A percentile compares a stretch with the other conserved stretches of the same genome.
These are phyloP conservation scores for Aquanectria penicillioides DNA, from an alignment of 2,329 filamentous ascomycete species.

Conservation along the genomic window DNA sequence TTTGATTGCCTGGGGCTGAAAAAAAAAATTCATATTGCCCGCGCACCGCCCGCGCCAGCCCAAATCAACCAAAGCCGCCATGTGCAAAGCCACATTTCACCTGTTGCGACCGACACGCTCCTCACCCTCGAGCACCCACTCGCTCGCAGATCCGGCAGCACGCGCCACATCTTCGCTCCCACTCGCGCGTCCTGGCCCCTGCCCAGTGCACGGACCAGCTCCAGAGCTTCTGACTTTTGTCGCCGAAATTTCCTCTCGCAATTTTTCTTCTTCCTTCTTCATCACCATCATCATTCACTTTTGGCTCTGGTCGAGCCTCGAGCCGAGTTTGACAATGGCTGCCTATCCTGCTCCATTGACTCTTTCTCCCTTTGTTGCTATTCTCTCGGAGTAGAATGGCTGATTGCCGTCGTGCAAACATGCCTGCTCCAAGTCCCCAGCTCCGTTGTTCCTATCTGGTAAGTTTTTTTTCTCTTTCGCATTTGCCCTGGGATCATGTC, in stretches of 20 bases:
- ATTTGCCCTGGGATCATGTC: too few species aligned
- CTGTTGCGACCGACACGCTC: too few species aligned
- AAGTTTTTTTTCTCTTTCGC: slow-evolving; percentile 22
- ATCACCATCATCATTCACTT: slow-evolving; percentile 30
- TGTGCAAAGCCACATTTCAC: slow-evolving; percentile 10
- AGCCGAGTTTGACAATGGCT: not conserved
- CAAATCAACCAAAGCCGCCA: too few species aligned
- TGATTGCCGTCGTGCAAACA: too few species aligned
- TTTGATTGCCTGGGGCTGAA: slow-evolving; percentile 6
- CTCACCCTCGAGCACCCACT: not conserved
- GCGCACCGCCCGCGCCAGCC: not conserved
- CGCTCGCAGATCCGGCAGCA: slow-evolving; percentile 1
- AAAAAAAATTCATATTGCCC: not conserved
- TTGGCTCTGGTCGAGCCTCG: slow-evolving; percentile 5
- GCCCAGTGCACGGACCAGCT: slow-evolving; percentile 34
- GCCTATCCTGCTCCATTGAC: not conserved
- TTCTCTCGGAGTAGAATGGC: too few species aligned
- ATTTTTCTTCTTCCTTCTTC: slow-evolving; percentile 32
- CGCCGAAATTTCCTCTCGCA: slow-evolving; percentile 34
- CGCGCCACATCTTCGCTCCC: slow-evolving; percentile 23
- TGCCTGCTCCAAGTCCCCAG: not conserved
- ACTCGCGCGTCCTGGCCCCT: slow-evolving; percentile 22
- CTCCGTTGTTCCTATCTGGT: slow-evolving; percentile 17
- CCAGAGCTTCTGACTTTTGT: slow-evolving; percentile 30
- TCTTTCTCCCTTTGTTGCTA: too few species aligned